These are phyloP conservation scores for Ilex asprella DNA, from an alignment of 257 asterid genomes.

Conservation along the genomic window DNA sequence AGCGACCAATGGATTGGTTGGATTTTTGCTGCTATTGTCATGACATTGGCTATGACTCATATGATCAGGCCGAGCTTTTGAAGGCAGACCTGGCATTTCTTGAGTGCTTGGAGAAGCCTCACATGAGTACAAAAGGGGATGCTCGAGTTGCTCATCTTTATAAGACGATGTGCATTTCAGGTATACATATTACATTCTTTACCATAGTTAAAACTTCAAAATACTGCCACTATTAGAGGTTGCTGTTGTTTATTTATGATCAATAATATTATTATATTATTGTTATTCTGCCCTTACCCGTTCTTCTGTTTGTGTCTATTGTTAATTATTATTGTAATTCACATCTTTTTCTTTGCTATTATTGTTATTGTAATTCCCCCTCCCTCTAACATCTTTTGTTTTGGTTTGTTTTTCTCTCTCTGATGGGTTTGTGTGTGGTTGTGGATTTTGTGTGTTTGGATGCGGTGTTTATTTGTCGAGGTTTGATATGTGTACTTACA, in stretches of 20 bases:
- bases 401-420: background rate
- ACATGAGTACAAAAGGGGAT: slow-evolving; percentile 65
- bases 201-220: background rate
- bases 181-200: slow-evolving; percentile 23
- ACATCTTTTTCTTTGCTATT: too few species aligned
- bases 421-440: too few species aligned
- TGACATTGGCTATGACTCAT: slow-evolving; percentile 81
- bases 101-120: slow-evolving; percentile 82
- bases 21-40: slow-evolving; percentile 97
- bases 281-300: too few species aligned
- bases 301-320: too few species aligned
- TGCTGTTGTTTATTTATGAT: background rate
- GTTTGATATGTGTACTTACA: background rate
- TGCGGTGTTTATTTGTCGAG: too few species aligned
- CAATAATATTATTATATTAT: too few species aligned
- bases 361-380: too few species aligned
- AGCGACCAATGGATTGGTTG: slow-evolving; percentile 86
- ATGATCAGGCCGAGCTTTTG: slow-evolving; percentile 79
- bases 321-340: too few species aligned
- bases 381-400: background rate
- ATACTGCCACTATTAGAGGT: background rate
- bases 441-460: too few species aligned
- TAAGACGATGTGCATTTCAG: slow-evolving; percentile 84
- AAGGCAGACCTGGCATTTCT: slow-evolving; percentile 90
- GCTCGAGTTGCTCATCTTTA: slow-evolving; percentile 57